Evolutionary conservation across 2,329 filamentous ascomycete genomes (phyloP), one percentile per base, ranked within the genome.

Genomic region (Leptoxyphium fumago): DNA sequence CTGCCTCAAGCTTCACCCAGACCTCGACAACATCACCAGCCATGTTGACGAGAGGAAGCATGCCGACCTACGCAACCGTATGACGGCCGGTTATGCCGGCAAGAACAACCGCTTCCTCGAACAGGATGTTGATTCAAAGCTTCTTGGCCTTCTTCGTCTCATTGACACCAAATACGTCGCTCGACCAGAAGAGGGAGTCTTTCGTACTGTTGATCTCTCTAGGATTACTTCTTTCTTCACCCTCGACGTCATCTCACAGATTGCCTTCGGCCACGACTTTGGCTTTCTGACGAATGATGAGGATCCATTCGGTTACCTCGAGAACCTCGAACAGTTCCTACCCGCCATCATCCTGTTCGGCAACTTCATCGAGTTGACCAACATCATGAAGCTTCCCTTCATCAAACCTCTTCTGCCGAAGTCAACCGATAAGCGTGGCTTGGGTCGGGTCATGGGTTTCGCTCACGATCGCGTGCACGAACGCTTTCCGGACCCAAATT

Each of bases 281-380:
- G 71, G 72, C 10, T 70, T 69, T 48, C 50, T 75, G 1, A 62
- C 64, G n/a, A 51, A 61, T 5, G 68, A 75, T 49, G 54, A 59
- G 2, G 72, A 75, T 46, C 61, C 68, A 0, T 69, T 68, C 49
- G 64, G 64, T 42, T 74, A 72, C 50, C 66, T 74, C 42, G 53
- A 61, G 42, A 67, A 67, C 6, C 64, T 65, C 0, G 61, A 67
- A 41, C 55, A 64, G 38, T 64, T 61, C 10, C 47, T 72, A 1
- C 67, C 68, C 0, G 60, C 63, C n/a, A 62, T 71, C 13, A 66
- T 69, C 43, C 51, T 69, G 2, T 66, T 67, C 3, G 63, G 63
- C 2, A 62, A 66, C 0, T 57, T 69, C 40, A 68, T 68, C 0
- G 63, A 62, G 48, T 42, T 72, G 0, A 58, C 64, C 11, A 64